Evolutionary conservation across 2,329 filamentous ascomycete genomes (phyloP).

Genomic region (Diaporthe sp.): DNA sequence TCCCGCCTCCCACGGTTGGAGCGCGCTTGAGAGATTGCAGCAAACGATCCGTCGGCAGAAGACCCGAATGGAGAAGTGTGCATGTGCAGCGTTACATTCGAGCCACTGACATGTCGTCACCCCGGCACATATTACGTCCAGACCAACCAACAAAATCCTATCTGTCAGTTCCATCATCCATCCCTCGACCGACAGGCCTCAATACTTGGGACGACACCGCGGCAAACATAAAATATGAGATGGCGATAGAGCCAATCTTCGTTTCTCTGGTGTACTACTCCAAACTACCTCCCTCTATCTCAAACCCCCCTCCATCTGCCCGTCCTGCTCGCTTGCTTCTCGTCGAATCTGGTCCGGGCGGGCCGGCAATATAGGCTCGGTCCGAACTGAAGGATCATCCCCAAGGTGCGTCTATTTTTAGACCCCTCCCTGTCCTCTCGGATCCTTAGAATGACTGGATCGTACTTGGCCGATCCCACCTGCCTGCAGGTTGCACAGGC

Average conservation of each 20-base stretch:
- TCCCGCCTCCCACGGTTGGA: not conserved
- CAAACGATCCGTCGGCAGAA: conserved; percentile 20
- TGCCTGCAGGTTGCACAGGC: conserved; percentile 24
- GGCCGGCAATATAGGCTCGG: conserved; percentile 28
- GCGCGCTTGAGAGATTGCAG: conserved; percentile 27
- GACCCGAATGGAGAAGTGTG: conserved; percentile 25
- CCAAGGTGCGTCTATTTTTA: conserved; percentile 15
- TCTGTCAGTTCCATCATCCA: not conserved
- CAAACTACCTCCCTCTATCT: too few relatives aligned
- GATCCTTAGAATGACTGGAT: conserved; percentile 29
- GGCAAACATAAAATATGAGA: not conserved
- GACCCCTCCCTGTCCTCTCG: conserved; percentile 4
- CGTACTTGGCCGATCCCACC: conserved; percentile 30
- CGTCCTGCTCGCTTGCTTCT: not conserved
- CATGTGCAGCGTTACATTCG: not conserved
- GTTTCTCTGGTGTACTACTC: not conserved
- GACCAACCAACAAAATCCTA: conserved; percentile 12
- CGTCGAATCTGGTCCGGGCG: not conserved
- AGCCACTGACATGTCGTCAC: conserved; percentile 23
- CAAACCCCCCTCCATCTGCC: too few relatives aligned
- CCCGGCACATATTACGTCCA: conserved; percentile 29
- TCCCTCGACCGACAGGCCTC: not conserved
- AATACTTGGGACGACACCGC: not conserved
- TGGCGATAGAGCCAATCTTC: not conserved
- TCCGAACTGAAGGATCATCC: conserved; percentile 18